These are phyloP conservation scores for Atalantia buxifolia DNA, from an alignment of 345 rosid genomes.

Conservation along the genomic window DNA sequence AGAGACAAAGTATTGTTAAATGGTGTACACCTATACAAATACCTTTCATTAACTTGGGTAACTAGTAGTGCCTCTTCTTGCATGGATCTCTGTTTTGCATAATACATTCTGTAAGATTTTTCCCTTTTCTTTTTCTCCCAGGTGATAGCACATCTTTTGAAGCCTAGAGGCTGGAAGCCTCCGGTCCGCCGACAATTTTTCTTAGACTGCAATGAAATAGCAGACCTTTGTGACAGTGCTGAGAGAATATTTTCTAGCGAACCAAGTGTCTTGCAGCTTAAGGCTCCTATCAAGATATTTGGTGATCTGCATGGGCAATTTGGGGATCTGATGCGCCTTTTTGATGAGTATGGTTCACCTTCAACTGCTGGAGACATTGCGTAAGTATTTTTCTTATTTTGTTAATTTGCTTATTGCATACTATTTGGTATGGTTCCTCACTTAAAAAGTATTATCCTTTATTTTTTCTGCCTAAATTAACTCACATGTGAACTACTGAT, in stretches of 20 bases:
- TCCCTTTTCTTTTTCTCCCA: conserved; percentile 14
- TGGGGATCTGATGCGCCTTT: conserved; percentile 99
- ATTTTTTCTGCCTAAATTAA: not conserved
- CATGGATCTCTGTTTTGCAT: not conserved
- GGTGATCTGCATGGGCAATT: conserved; percentile 99
- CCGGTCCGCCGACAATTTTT: conserved; percentile 92
- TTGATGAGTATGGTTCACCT: conserved; percentile 97
- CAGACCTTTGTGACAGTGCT: conserved; percentile 89
- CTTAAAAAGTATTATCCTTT: not conserved
- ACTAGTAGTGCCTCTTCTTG: not conserved
- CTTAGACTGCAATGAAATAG: conserved; percentile 95
- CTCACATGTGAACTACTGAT: not conserved
- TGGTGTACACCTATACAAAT: conserved; percentile 10
- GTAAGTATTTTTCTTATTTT: conserved; percentile 43
- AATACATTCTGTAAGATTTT: not conserved
- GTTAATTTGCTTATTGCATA: not conserved
- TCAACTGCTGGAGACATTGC: conserved; percentile 99
- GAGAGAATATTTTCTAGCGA: conserved; percentile 82
- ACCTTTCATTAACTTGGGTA: conserved; percentile 2
- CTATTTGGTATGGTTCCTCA: not conserved
- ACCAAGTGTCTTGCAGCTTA: conserved; percentile 85
- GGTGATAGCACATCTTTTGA: conserved; percentile 85
- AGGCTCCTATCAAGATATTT: conserved; percentile 89
- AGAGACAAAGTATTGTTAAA: conserved; percentile 11
- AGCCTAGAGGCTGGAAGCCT: conserved; percentile 99